phyloP scores from a whole-genome alignment of 208 protist genomes.

The Trypanosoma melophagium region DNA sequence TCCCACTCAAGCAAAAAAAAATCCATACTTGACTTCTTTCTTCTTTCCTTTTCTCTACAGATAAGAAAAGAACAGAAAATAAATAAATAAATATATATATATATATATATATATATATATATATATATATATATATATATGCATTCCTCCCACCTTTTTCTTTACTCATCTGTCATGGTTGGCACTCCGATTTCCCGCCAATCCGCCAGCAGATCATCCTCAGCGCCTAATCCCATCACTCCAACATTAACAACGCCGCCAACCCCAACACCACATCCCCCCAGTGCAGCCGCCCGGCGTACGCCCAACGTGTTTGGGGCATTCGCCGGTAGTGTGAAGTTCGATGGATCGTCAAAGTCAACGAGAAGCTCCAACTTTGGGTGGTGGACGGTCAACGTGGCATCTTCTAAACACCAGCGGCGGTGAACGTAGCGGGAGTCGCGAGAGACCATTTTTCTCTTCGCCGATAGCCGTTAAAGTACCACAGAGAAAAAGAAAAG shows the following conservation, averaged over 20 bases:
- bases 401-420: conserved; percentile 71
- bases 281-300: conserved; percentile 37
- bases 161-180: conserved; percentile 23
- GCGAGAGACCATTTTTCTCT: conserved; percentile 40
- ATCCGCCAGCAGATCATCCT: conserved; percentile 25
- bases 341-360: conserved; percentile 69
- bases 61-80: too few species aligned
- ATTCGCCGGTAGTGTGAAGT: conserved; percentile 56
- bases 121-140: too few species aligned
- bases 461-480: not conserved
- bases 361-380: conserved; percentile 68
- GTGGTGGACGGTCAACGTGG: conserved; percentile 48
- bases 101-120: too few species aligned
- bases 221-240: conserved; percentile 6
- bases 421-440: conserved; percentile 68
- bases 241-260: conserved; percentile 23
- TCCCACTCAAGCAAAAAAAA: too few species aligned
- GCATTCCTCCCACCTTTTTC: not conserved
- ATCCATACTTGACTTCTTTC: too few species aligned
- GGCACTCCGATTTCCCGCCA: conserved; percentile 33
- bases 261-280: conserved; percentile 11
- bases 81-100: too few species aligned
- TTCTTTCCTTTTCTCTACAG: too few species aligned
- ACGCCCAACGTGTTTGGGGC: conserved; percentile 49
- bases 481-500: conserved; percentile 3